Evolutionary conservation across 305 asterid species (phyloP).

Genomic region (Petunia hybrid): DNA sequence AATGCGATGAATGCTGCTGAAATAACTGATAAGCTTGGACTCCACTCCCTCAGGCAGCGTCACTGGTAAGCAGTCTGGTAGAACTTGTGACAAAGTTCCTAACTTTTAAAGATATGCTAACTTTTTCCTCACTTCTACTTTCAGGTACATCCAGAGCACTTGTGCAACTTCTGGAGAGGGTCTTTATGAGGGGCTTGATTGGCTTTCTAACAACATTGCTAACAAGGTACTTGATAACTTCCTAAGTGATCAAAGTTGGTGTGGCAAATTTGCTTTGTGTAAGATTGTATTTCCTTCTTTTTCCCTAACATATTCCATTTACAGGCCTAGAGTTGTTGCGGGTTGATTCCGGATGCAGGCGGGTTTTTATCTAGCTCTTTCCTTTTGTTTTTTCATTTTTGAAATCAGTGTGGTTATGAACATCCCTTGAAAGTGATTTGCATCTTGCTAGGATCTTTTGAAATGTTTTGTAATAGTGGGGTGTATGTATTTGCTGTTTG

Average conservation of each 20-base stretch:
- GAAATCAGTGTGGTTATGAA: conserved; percentile 36
- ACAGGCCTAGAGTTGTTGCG: conserved; percentile 36
- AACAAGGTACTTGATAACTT: conserved; percentile 40
- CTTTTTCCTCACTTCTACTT: background rate
- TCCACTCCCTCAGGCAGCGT: conserved; percentile 65
- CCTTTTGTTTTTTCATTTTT: background rate
- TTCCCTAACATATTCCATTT: background rate
- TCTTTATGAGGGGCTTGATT: conserved; percentile 60
- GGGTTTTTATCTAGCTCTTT: conserved; percentile 45
- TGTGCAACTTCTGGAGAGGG: conserved; percentile 70
- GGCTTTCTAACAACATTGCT: conserved; percentile 64
- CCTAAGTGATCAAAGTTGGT: background rate
- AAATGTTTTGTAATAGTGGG: conserved; percentile 27
- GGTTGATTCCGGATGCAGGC: conserved; percentile 47
- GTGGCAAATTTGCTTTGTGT: background rate
- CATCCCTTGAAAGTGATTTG: conserved; percentile 30
- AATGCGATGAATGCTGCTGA: conserved; percentile 70
- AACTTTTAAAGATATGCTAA: background rate
- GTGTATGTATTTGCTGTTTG: conserved; percentile 37
- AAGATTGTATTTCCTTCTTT: background rate
- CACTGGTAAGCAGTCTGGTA: conserved; percentile 48
- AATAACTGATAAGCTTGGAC: conserved; percentile 62
- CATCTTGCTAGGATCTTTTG: conserved; percentile 27
- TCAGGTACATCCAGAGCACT: conserved; percentile 65
- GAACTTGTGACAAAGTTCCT: background rate